Conservation (phyloP, 2,329 filamentous ascomycete genomes). For the Nemania diffusa region DNA sequence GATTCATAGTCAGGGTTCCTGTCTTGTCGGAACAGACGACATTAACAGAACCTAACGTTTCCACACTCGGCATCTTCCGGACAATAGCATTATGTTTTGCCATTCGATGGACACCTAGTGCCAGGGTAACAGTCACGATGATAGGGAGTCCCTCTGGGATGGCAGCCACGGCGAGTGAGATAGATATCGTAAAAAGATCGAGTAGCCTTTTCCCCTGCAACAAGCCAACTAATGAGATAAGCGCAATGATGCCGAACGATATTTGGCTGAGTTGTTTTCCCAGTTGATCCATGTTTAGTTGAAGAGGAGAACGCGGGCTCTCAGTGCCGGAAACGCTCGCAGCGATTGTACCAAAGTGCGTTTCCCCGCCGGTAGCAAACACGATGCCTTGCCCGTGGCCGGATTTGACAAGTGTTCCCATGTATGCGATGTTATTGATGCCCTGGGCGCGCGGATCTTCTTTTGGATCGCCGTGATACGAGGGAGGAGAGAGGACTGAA, state of each 20-base stretch:
- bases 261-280: slow-evolving; percentile 96
- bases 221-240: slow-evolving; percentile 92
- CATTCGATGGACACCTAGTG: slow-evolving; percentile 95
- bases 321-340: slow-evolving; percentile 94
- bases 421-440: slow-evolving; percentile 93
- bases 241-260: slow-evolving; percentile 91
- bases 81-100: slow-evolving; percentile 95
- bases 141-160: slow-evolving; percentile 97
- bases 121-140: slow-evolving; percentile 96
- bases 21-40: slow-evolving; percentile 99
- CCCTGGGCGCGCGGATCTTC: slow-evolving; percentile 76
- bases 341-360: slow-evolving; percentile 96
- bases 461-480: slow-evolving; percentile 68
- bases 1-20: slow-evolving; percentile 93
- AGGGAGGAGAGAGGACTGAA: slow-evolving; percentile 61
- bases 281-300: slow-evolving; percentile 96
- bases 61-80: slow-evolving; percentile 93
- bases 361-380: slow-evolving; percentile 93
- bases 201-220: slow-evolving; percentile 88
- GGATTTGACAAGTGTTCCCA: slow-evolving; percentile 95
- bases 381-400: slow-evolving; percentile 96
- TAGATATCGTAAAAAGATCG: slow-evolving; percentile 97
- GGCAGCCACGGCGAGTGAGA: slow-evolving; percentile 93
- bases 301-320: slow-evolving; percentile 91
- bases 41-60: slow-evolving; percentile 97